Percentiles rank a stretch among this genome's conserved stretches.
Evolutionary conservation across 495 filamentous ascomycete genomes (phyloP).

Genomic region (Viridothelium virens): DNA sequence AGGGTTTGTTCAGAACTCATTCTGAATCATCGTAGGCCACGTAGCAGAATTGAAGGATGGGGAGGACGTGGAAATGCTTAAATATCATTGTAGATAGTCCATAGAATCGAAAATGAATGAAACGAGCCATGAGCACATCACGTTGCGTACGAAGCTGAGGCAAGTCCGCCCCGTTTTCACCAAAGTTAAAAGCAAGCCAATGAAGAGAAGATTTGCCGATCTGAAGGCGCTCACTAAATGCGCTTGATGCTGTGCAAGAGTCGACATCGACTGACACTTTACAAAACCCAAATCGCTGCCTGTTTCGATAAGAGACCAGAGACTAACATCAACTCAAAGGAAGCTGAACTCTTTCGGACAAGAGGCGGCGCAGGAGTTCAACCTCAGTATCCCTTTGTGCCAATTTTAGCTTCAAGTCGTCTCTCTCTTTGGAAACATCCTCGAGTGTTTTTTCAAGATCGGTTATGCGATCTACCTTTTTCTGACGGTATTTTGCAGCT

Average conservation of each 20-base stretch:
- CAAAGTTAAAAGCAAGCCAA: not conserved
- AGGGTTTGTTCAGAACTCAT: not conserved
- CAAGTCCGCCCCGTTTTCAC: not conserved
- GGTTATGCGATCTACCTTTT: conserved; percentile 32
- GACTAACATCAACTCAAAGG: not conserved
- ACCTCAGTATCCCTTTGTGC: conserved; percentile 20
- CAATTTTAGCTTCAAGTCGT: conserved; percentile 21
- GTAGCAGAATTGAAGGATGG: not conserved
- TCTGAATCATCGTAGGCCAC: not conserved
- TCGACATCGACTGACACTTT: not conserved
- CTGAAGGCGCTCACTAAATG: not conserved
- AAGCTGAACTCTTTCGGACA: not conserved
- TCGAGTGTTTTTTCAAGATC: conserved; percentile 30
- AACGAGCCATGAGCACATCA: not conserved
- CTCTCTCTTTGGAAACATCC: conserved; percentile 18
- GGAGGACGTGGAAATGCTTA: not conserved
- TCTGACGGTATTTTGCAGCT: conserved; percentile 35
- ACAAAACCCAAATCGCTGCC: not conserved
- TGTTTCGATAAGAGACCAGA: not conserved
- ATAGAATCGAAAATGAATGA: not conserved
- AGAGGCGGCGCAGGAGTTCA: conserved; percentile 15
- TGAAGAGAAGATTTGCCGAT: not conserved
- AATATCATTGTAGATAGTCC: not conserved
- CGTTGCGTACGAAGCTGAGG: not conserved
- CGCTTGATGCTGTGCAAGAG: not conserved